Evolutionary conservation across 2,329 filamentous ascomycete species (phyloP).

Genomic region (Trichothecium sympodiale): DNA sequence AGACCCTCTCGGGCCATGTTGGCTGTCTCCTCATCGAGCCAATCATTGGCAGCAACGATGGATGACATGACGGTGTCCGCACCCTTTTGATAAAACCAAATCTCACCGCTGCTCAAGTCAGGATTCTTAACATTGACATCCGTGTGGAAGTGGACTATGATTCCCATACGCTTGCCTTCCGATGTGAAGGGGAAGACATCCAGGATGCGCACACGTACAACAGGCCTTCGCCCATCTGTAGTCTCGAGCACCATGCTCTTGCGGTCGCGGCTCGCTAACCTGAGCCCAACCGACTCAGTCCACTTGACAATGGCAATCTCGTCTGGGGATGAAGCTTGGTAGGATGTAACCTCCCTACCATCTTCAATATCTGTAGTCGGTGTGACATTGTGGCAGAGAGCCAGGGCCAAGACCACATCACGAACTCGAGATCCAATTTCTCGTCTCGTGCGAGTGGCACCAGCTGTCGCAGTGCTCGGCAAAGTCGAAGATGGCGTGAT

Average conservation of each 20-base stretch:
- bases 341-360: constrained; percentile 67
- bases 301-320: constrained; percentile 97
- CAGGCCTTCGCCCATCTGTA: constrained; percentile 57
- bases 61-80: constrained; percentile 97
- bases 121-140: constrained; percentile 35
- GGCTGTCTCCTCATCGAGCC: constrained; percentile 97
- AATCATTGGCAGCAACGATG: constrained; percentile 93
- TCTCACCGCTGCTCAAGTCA: constrained; percentile 55
- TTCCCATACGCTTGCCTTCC: constrained; percentile 96
- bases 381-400: constrained; percentile 94
- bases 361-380: constrained; percentile 69
- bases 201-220: constrained; percentile 78
- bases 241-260: constrained; percentile 76
- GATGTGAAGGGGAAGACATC: constrained; percentile 97
- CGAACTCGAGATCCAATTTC: constrained; percentile 91
- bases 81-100: constrained; percentile 98
- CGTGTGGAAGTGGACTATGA: constrained; percentile 78
- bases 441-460: constrained; percentile 71
- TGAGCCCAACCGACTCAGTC: constrained; percentile 85
- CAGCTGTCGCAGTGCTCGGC: constrained; percentile 44
- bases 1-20: constrained; percentile 98
- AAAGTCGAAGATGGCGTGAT: constrained; percentile 68
- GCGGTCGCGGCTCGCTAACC: constrained; percentile 75
- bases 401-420: constrained; percentile 84
- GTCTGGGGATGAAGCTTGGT: constrained; percentile 94